A percentile compares a stretch with the other conserved stretches of the same genome.
These are phyloP conservation scores for Saccharomyces uvarum DNA, from an alignment of 1,139 yeast species.

Conservation along the genomic window DNA sequence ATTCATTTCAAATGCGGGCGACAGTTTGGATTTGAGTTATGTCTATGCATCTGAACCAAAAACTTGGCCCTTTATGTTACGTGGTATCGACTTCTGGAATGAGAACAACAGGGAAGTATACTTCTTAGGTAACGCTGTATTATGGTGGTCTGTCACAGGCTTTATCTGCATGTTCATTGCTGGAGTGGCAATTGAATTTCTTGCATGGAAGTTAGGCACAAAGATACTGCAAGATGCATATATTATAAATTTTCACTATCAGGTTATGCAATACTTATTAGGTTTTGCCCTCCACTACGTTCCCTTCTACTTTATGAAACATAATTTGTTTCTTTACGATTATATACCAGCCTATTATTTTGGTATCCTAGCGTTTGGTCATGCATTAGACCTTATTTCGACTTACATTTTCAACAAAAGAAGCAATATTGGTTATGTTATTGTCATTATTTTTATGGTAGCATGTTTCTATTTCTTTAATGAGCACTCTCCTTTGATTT, in stretches of 20 bases:
- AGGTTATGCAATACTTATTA: constrained; percentile 55
- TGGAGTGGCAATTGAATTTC: constrained; percentile 46
- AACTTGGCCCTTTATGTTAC: constrained; percentile 79
- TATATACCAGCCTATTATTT: constrained; percentile 87
- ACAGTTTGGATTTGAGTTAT: constrained; percentile 45
- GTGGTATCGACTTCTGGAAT: constrained; percentile 96
- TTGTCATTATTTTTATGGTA: constrained; percentile 44
- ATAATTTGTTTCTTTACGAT: constrained; percentile 90
- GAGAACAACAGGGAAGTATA: constrained; percentile 71
- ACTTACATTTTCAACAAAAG: constrained; percentile 38
- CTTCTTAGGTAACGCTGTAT: constrained; percentile 79
- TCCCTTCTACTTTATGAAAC: constrained; percentile 89
- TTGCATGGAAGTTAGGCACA: constrained; percentile 72
- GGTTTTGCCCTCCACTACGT: constrained; percentile 83
- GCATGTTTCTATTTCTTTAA: constrained; percentile 50
- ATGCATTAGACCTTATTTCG: constrained; percentile 63
- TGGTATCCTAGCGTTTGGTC: constrained; percentile 78
- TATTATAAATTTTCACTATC: constrained; percentile 64
- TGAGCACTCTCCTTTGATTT: constrained; percentile 64
- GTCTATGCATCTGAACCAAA: constrained; percentile 70
- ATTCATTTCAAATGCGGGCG: constrained; percentile 88
- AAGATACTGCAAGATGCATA: constrained; percentile 44
- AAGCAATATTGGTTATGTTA: constrained; percentile 38
- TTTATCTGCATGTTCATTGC: constrained; percentile 48
- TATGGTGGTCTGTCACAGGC: constrained; percentile 81